phyloP scores from a whole-genome alignment of 306 rosid species.

The Sindora glabra region DNA sequence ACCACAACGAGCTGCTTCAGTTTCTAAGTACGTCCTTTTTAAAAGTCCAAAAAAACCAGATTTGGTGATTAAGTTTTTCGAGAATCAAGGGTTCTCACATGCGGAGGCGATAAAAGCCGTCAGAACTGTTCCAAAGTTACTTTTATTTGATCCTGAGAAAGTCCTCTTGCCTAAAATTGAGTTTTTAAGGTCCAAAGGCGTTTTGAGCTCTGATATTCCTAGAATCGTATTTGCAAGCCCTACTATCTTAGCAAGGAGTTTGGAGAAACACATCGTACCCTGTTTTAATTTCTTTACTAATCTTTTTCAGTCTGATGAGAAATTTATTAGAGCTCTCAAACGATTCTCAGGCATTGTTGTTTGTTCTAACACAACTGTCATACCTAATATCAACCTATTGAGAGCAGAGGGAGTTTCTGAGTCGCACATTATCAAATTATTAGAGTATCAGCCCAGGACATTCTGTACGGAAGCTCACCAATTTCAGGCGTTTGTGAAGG shows the following conservation, averaged over 20 bases:
- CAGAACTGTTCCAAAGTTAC: background rate
- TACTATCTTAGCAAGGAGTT: background rate
- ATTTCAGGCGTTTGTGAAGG: constrained; percentile 9
- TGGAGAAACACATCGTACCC: background rate
- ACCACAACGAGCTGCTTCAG: background rate
- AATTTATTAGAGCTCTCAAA: background rate
- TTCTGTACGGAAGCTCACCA: background rate
- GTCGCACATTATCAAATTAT: background rate
- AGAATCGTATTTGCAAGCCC: background rate
- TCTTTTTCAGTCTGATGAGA: background rate
- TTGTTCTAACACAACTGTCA: background rate
- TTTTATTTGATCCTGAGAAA: no score
- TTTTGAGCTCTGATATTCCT: background rate
- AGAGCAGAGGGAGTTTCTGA: constrained; percentile 7
- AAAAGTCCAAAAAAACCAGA: no score
- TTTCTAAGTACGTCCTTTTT: no score
- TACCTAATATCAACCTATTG: background rate
- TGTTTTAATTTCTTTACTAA: background rate
- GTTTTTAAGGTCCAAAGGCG: constrained; percentile 12
- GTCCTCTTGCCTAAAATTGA: background rate
- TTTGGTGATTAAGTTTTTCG: no score
- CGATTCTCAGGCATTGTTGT: background rate
- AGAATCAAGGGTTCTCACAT: background rate
- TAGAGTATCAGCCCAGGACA: constrained; percentile 8
- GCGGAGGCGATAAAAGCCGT: background rate